Evolutionary conservation across 495 filamentous ascomycete species (phyloP), one percentile per base, ranked within the genome.

Genomic region (Astrothelium subdiscretum): DNA sequence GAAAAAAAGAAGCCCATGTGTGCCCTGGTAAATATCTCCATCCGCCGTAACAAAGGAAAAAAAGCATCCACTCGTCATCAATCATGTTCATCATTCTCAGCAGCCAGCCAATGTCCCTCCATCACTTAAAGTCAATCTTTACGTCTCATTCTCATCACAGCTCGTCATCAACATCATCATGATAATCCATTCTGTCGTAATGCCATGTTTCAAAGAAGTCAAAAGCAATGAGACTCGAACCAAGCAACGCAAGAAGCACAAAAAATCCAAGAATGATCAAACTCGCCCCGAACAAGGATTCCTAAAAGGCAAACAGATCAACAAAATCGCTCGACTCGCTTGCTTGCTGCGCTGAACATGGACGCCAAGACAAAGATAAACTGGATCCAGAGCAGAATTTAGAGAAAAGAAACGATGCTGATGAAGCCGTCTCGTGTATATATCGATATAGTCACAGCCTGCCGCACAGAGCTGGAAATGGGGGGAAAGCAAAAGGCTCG

Each of bases 321-420:
- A 65, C 63, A 71, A 67, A 62, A 66, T 62, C 62, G 65, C 66
- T 69, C 65, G 69, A 62, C 69, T 77, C 60, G 73, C 75, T 76
- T 66, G 74, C 72, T 75, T 66, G 70, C 72, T 71, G 67, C 67
- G 60, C 61, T 69, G 62, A 71, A 64, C 61, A 69, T 69, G 72
- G 69, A 54, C 67, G n/a, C 63, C 65, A 66, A 63, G 52, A 57
- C 48, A 29, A 11, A 54, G 29, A 10, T 8, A 20, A 3, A 29
- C 6, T 48, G 24, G 3, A 29, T 29, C 12, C 48, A 8, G 6
- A 29, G 8, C 11, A 27, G 24, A 27, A 26, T 54, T 8, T n/a
- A 65, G 59, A 58, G 57, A 60, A 62, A 66, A 18, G 65, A 66
- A 35, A 66, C 52, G 48, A 54, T 54, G 48, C 48, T 54, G 48